Base-by-base conservation (phyloP, 2,329 filamentous ascomycete species). In the Sarocladium kiliense region DNA sequence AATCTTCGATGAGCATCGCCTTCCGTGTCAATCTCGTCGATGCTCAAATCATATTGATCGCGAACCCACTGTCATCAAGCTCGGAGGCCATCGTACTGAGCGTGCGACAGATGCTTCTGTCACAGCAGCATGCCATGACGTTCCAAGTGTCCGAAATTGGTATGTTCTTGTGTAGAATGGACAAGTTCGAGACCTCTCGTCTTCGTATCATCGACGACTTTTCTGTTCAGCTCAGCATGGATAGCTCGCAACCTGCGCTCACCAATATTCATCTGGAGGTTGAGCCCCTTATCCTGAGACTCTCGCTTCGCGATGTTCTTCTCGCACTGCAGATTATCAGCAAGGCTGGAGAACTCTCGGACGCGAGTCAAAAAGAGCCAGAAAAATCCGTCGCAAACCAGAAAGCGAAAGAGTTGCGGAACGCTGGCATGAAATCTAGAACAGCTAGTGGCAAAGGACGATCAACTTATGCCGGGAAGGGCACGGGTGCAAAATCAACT, bases 101-200 rank as follows among this genome's bases (percentile, higher is more conserved):
- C 50, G 96, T 92, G 2, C 96, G 97, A 67, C 92, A 99, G 68
- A 85, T 97, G 12, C 79, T 97, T 2, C 79, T 97, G 11, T 96
- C 93, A 2, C 89, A 96, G 64, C 95, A 99, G 68, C 91, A 97
- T 73, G 90, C 93, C 9, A 81, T 95, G 62, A 97, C 94, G 1
- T 81, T 99, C 66, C 93, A 99, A 66, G 85, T 99, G 2, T 92
- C 91, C 7, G 87, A 97, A 65, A 83, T 97, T 54, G 94, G 94
- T 62, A 99, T 99, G 94, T 99, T 97, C 69, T 72, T 99, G 30
- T 99, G 95, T 67, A 88, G 94, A 12, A 99, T 99, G 94, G 95
- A 99, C 70, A 89, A 86, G 59, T 97, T 97, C 62, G 93, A 99
- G 62, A 91, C 89, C 3, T 92, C 87, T 39, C 85, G 91, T 36